A percentile compares a stretch with the other conserved stretches of the same genome.
phyloP scores from a whole-genome alignment of 345 rosid species.

The Eucalyptus erythrocorys region DNA sequence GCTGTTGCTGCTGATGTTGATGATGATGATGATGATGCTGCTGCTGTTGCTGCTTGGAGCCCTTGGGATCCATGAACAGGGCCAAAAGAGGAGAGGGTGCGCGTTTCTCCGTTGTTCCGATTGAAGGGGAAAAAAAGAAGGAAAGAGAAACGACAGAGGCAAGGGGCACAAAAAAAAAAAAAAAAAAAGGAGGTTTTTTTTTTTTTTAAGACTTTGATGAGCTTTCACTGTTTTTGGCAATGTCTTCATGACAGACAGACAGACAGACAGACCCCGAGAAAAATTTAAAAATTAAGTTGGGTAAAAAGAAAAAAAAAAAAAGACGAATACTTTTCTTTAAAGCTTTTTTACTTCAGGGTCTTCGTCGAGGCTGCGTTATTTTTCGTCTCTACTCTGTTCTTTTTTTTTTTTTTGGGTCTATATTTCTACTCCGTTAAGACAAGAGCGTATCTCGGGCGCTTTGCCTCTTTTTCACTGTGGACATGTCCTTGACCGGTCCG shows the following conservation, averaged over 20 bases:
- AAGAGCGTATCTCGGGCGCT: background rate
- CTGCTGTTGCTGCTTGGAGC: slow-evolving; percentile 7
- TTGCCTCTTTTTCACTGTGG: background rate
- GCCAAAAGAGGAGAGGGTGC: background rate
- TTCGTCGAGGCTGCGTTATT: background rate
- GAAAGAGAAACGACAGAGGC: background rate
- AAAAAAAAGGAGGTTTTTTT: background rate
- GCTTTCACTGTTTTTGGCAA: slow-evolving; percentile 47
- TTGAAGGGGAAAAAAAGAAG: slow-evolving; percentile 25
- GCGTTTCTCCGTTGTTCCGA: background rate
- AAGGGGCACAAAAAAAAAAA: background rate
- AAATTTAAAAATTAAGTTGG: background rate
- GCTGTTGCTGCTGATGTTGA: background rate
- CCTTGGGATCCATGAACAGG: slow-evolving; percentile 58
- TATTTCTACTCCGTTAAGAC: background rate
- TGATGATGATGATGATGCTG: background rate
- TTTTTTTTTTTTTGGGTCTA: no score
- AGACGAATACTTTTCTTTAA: background rate
- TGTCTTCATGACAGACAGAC: background rate
- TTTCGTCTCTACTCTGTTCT: background rate
- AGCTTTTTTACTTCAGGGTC: background rate
- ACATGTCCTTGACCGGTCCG: background rate
- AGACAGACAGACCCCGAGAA: background rate
- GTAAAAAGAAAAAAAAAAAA: background rate
- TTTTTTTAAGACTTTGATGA: slow-evolving; percentile 29